Evolutionary conservation across 176 grass and related monocot species (phyloP), one percentile per base, ranked within the genome.

Genomic region (Zea mays): DNA sequence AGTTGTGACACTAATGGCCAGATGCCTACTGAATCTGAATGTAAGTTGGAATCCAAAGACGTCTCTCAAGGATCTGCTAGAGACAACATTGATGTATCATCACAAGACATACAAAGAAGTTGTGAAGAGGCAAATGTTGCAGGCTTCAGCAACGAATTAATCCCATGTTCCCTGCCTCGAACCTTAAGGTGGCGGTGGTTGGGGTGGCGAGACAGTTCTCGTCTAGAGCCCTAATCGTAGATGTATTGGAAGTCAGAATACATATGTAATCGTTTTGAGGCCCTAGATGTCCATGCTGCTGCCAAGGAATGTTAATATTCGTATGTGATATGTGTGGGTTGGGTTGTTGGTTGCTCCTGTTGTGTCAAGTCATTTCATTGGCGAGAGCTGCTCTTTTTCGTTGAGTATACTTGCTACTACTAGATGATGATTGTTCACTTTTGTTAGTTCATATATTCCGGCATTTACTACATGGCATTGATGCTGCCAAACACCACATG

Each of bases 1-100:
- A 54, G 10, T 42, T 2, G 39, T 14, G 3, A 27, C 27, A 3
- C 20, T 60, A 21, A 40, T 82, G 48, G 46, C 16, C 33, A 13
- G 57, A 44, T 51, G 39, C 7, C 15, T 42, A 34, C 27, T 27
- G 27, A 27, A 27, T 27, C 36, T 62, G 48, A 76, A 49, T 87
- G 84, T 62, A 97, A 90, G 94, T 62, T 97, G 91, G 94, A 91
- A 91, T 50, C 91, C 94, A 51, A 90, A 97, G 88, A 97, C 94
- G 20, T 79, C 88, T 43, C 78, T 91, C 1, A 90, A 88, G 86
- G 91, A 97, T 83, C 85, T 97, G 57, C 66, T 97, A 75, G 91
- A 97, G 72, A 93, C 88, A 36, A 93, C 91, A 43, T 73, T 93
- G 86, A 93, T 86, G 54, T 97, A 93, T 71, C 91, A 93, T 75